Base-by-base conservation (phyloP, 176 grass and related monocot genomes). In the Bolboschoenus planiculmis region DNA sequence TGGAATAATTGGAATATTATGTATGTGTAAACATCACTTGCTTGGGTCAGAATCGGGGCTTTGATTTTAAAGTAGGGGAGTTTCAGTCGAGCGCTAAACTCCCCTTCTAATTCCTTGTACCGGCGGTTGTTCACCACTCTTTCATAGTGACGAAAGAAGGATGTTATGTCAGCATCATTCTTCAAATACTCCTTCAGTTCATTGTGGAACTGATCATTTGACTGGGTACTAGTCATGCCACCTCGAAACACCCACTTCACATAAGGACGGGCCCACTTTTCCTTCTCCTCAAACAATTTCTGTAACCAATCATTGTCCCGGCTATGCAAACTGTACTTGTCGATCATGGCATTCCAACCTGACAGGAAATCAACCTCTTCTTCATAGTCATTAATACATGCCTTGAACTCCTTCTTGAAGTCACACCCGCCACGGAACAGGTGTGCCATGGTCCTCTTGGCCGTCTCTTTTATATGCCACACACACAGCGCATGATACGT, bases 371-470 rank as follows among this genome's bases (percentile, higher is more conserved):
- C 84, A 47, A 78, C 42, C 39, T 85, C 88, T 67, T 92, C 88
- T 40, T 92, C 90, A 81, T 80, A 90, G 43, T 95, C 83, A 64
- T 85, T 74, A n/a, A 92, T 85, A 57, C 82, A 90, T 43, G 88
- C 88, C 54, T 90, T 95, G 34, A 95, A 89, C 31, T 95, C 90
- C 84, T 86, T 87, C 29, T 85, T 89, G 70, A 95, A 95, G 86
- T 79, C 70, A 3, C 86, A 78, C 21, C 83, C 81, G 10, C 84
- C 79, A 68, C 83, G 81, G 70, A 84, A 80, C 47, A 88, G 81
- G 43, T 90, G 81, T 53, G 68, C 82, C n/a, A 88, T 39, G 33
- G 79, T 85, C 40, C 47, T 50, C 73, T 77, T 83, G 77, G 84
- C 84, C 77, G 67, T 83, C 31, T 95, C 78, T 55, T 92, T 92